Conservation (phyloP, 139 green algal genomes). For the Chlamydomonas eustigma region DNA sequence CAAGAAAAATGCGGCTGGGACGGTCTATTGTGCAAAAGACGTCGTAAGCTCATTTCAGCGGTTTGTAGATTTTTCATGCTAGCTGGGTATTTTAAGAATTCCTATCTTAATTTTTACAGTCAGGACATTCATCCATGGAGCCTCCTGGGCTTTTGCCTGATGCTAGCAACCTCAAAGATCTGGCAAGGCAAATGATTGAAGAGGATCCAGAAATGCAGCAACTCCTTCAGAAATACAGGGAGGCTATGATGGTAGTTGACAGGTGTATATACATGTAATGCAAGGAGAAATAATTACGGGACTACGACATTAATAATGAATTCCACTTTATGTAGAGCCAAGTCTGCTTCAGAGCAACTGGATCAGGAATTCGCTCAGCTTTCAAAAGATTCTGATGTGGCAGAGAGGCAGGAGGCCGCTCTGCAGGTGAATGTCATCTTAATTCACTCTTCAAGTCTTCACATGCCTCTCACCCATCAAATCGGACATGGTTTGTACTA, state of each 20-base stretch:
- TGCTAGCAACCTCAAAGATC: neutral
- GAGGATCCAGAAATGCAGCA: neutral
- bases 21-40: too few species aligned
- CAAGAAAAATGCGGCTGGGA: too few species aligned
- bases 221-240: neutral
- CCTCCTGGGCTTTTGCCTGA: too few species aligned
- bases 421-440: neutral
- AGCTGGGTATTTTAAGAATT: too few species aligned
- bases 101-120: too few species aligned
- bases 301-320: neutral
- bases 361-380: neutral
- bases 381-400: too few species aligned
- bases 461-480: neutral
- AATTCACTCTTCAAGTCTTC: neutral
- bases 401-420: too few species aligned
- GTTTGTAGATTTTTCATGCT: too few species aligned
- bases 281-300: neutral
- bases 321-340: neutral
- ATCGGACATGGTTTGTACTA: too few species aligned
- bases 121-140: too few species aligned
- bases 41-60: too few species aligned
- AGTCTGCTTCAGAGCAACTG: neutral
- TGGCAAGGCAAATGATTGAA: neutral
- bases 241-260: neutral
- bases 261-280: neutral